Base-by-base conservation (phyloP, 805 yeast species). In the Starmerella floris region DNA sequence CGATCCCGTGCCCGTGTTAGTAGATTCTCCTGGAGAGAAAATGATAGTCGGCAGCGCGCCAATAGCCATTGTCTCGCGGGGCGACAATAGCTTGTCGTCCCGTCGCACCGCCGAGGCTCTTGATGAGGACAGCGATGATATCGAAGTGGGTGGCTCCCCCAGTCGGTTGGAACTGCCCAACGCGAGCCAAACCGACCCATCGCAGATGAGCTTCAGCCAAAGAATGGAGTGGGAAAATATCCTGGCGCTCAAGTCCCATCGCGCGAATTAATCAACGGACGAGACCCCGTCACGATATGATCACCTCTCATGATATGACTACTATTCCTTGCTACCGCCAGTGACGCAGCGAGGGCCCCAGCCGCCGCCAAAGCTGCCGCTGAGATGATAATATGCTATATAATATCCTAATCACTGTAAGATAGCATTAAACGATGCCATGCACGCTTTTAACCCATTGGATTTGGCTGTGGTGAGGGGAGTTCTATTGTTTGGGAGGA, bases 211-310 rank as follows among this genome's bases (percentile, higher is more conserved):
- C 30, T 53, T 54, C 43, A 49, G 54, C 39, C 56, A 51, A 42
- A 53, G 57, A 11, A 51, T 53, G 52, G 54, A 50, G 17, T 53
- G 54, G 54, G 57, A 54, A 23, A 45, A 47, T 16, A 10, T 44
- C 22, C 3, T 22, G 21, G 3, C 35, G 17, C 23, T 37, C 20
- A 33, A 30, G 15, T n/a, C n/a, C n/a, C 46, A 43, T 16, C 46
- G 42, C n/a, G n/a, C n/a, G n/a, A n/a, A n/a, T n/a, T n/a, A n/a
- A n/a, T n/a, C n/a, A n/a, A n/a, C n/a, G n/a, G n/a, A n/a, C n/a
- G n/a, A n/a, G n/a, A n/a, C n/a, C n/a, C n/a, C n/a, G n/a, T n/a
- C n/a, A n/a, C n/a, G n/a, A n/a, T n/a, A n/a, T n/a, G n/a, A n/a
- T n/a, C n/a, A n/a, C n/a, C n/a, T n/a, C n/a, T n/a, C n/a, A n/a